phyloP scores from a whole-genome alignment of 768 basidiomycete species.

The Lactifluus volemus region DNA sequence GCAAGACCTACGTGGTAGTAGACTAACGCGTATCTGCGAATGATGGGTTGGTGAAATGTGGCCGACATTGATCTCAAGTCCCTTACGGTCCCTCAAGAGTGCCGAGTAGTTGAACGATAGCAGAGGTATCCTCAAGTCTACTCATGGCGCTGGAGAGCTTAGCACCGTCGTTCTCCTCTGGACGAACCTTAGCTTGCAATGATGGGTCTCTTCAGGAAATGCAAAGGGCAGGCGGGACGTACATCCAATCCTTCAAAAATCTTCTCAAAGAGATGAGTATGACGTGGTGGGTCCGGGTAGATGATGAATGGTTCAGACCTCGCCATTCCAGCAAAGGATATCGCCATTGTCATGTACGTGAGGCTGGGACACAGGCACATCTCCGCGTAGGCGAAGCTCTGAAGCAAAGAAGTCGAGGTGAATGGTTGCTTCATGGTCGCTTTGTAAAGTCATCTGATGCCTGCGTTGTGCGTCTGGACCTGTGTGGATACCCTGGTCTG shows the following conservation, averaged over 20 bases:
- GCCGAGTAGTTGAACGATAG: constrained; percentile 46
- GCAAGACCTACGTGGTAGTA: constrained; percentile 56
- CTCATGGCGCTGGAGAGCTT: constrained; percentile 36
- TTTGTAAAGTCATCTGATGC: constrained; percentile 21
- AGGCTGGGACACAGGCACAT: constrained; percentile 52
- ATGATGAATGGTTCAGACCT: constrained; percentile 35
- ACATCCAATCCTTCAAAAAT: constrained; percentile 80
- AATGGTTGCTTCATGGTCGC: constrained; percentile 11
- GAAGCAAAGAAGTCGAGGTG: constrained; percentile 59
- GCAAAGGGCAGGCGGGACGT: constrained; percentile 15
- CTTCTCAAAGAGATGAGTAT: constrained; percentile 23
- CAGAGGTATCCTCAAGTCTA: constrained; percentile 24
- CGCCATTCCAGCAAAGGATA: constrained; percentile 81
- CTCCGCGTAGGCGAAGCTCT: constrained; percentile 66
- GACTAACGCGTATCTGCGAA: constrained; percentile 64
- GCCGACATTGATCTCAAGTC: background rate
- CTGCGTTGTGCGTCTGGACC: constrained; percentile 57
- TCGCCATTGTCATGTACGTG: constrained; percentile 43
- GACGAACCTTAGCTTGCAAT: constrained; percentile 35
- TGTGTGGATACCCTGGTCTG: constrained; percentile 23
- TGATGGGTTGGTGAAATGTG: background rate
- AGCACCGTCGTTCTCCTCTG: constrained; percentile 65
- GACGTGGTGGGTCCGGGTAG: background rate
- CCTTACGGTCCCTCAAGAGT: constrained; percentile 77
- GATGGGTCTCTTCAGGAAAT: background rate